Evolutionary conservation across 768 basidiomycete genomes (phyloP).

Genomic region (Panellus pusillus): DNA sequence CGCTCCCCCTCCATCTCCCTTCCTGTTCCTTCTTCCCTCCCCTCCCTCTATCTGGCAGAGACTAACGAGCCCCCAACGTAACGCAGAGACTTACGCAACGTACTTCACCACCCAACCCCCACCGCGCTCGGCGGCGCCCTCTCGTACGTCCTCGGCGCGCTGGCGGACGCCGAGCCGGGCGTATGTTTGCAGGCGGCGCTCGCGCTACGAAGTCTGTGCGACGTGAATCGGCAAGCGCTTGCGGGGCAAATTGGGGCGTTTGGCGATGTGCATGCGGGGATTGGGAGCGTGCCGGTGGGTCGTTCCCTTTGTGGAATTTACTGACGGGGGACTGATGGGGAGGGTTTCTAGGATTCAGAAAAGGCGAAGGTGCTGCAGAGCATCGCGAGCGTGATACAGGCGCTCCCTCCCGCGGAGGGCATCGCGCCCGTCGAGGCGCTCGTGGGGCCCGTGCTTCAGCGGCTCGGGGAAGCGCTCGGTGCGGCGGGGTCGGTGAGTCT

Average conservation of each 20-base stretch:
- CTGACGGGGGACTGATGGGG: neutral
- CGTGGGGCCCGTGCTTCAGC: slow-evolving; percentile 70
- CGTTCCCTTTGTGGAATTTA: slow-evolving; percentile 24
- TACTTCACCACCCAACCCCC: slow-evolving; percentile 17
- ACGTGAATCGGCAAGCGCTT: slow-evolving; percentile 82
- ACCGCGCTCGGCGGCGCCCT: slow-evolving; percentile 10
- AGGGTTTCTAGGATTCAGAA: slow-evolving; percentile 65
- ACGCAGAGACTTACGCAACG: slow-evolving; percentile 13
- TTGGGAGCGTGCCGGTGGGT: slow-evolving; percentile 75
- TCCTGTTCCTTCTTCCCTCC: neutral
- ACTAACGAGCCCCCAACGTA: neutral
- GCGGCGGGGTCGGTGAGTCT: slow-evolving; percentile 51
- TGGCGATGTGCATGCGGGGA: slow-evolving; percentile 75
- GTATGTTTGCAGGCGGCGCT: slow-evolving; percentile 61
- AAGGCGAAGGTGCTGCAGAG: slow-evolving; percentile 90
- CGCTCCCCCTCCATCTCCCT: neutral
- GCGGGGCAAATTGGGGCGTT: slow-evolving; percentile 85
- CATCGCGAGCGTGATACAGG: slow-evolving; percentile 92
- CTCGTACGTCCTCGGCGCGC: slow-evolving; percentile 15
- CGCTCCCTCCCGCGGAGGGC: slow-evolving; percentile 74
- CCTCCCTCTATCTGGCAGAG: neutral
- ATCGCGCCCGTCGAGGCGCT: slow-evolving; percentile 82
- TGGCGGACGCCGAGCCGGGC: slow-evolving; percentile 9
- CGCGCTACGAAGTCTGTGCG: slow-evolving; percentile 83
- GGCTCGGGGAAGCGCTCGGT: slow-evolving; percentile 61